A percentile compares a stretch with the other conserved stretches of the same genome.
Evolutionary conservation across 148 eudicot species (phyloP).

Genomic region (Diospyros lotus): DNA sequence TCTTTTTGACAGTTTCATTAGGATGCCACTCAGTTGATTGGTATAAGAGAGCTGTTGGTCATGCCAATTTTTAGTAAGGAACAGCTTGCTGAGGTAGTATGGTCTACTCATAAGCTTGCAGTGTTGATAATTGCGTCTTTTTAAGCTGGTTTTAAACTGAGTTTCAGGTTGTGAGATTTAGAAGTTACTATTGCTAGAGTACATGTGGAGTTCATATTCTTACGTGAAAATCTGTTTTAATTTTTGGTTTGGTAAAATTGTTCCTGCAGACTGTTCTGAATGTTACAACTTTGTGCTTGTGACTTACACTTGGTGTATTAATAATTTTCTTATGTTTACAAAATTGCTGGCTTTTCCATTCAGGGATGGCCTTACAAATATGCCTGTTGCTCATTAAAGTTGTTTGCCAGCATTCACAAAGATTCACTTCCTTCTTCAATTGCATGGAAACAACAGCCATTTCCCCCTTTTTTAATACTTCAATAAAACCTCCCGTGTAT

Average conservation of each 20-base stretch:
- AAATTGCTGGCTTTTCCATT: neutral
- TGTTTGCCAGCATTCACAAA: no score
- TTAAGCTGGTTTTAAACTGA: neutral
- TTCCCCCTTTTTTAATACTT: neutral
- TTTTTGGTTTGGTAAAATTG: neutral
- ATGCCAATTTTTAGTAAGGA: neutral
- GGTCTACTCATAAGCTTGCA: neutral
- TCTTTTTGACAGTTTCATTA: neutral
- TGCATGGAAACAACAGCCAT: neutral
- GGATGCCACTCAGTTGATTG: neutral
- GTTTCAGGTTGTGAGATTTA: neutral
- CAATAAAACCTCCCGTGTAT: neutral
- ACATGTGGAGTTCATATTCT: neutral
- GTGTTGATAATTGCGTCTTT: neutral
- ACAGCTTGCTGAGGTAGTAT: neutral
- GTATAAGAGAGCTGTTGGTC: neutral
- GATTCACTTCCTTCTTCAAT: neutral
- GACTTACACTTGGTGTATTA: neutral
- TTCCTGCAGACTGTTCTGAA: neutral
- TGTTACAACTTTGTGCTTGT: neutral
- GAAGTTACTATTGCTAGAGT: slow-evolving; percentile 3
- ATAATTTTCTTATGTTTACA: neutral
- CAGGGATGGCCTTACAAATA: neutral
- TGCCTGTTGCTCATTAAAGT: no score
- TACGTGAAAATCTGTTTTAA: neutral